A percentile compares a stretch with the other conserved stretches of the same genome.
Conservation (phyloP, 345 rosid genomes). For the Hibiscus trionum region DNA sequence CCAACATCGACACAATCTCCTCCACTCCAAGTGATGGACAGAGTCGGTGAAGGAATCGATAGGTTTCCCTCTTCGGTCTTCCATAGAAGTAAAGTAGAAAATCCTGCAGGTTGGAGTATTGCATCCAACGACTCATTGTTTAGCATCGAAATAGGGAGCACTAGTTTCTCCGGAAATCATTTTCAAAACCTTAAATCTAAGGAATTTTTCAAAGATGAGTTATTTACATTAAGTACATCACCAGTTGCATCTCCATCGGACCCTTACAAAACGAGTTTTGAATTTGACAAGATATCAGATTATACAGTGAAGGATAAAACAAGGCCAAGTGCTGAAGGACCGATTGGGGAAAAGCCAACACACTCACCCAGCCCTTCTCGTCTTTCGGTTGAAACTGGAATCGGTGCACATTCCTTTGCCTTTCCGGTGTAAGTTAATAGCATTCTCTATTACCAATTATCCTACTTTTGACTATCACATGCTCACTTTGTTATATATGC, state of each 20-base stretch:
- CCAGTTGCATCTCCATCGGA: background rate
- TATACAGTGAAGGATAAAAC: background rate
- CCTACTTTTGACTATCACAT: background rate
- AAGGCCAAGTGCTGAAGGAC: background rate
- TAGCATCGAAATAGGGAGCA: constrained; percentile 60
- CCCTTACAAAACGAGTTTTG: background rate
- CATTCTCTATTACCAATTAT: background rate
- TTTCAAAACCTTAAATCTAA: constrained; percentile 34
- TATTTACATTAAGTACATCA: constrained; percentile 8
- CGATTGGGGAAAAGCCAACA: constrained; percentile 4
- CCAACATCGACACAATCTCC: constrained; percentile 54
- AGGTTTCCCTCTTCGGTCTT: constrained; percentile 68
- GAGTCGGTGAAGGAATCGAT: constrained; percentile 36
- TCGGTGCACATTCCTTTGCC: constrained; percentile 51
- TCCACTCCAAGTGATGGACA: constrained; percentile 62
- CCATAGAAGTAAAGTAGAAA: constrained; percentile 27
- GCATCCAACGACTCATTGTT: constrained; percentile 88
- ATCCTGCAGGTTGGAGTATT: constrained; percentile 54
- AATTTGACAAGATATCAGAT: constrained; percentile 56
- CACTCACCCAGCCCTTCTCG: constrained; percentile 34
- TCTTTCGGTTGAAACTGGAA: constrained; percentile 5
- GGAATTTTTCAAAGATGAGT: constrained; percentile 49
- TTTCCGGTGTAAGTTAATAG: constrained; percentile 59
- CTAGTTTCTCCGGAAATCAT: constrained; percentile 52
- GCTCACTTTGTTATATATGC: background rate